A percentile compares a stretch with the other conserved stretches of the same genome.
Evolutionary conservation across 2,329 filamentous ascomycete genomes (phyloP).

Genomic region (Diaporthe vexans): DNA sequence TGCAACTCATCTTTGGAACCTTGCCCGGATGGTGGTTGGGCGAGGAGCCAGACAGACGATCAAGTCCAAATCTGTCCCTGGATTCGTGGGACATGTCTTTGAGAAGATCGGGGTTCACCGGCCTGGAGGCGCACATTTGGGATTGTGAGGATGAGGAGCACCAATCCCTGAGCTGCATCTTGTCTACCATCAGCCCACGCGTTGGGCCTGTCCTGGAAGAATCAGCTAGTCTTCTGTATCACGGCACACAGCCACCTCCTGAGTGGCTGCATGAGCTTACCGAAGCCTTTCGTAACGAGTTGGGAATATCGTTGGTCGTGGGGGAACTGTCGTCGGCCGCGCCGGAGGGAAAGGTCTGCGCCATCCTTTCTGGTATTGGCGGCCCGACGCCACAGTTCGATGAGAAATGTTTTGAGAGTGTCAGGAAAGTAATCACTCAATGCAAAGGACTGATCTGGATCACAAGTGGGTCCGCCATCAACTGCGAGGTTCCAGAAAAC

Average conservation of each 20-base stretch:
- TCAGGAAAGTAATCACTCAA: background rate
- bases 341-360: background rate
- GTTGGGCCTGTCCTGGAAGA: background rate
- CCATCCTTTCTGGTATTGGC: background rate
- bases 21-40: slow-evolving; percentile 55
- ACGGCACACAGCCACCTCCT: background rate
- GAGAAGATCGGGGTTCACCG: background rate
- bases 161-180: background rate
- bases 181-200: background rate
- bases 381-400: background rate
- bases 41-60: slow-evolving; percentile 31
- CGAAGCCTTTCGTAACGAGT: background rate
- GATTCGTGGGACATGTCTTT: background rate
- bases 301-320: background rate
- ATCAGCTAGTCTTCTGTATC: background rate
- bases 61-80: background rate
- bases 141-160: background rate
- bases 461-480: background rate
- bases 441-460: background rate
- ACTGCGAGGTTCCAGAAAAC: background rate
- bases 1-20: slow-evolving; percentile 50
- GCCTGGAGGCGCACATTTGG: background rate
- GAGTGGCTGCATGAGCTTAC: background rate
- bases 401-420: background rate
- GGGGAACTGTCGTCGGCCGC: background rate